Evolutionary conservation across 2,329 filamentous ascomycete species (phyloP), one percentile per base, ranked within the genome.

Genomic region (Xylariales sp.): DNA sequence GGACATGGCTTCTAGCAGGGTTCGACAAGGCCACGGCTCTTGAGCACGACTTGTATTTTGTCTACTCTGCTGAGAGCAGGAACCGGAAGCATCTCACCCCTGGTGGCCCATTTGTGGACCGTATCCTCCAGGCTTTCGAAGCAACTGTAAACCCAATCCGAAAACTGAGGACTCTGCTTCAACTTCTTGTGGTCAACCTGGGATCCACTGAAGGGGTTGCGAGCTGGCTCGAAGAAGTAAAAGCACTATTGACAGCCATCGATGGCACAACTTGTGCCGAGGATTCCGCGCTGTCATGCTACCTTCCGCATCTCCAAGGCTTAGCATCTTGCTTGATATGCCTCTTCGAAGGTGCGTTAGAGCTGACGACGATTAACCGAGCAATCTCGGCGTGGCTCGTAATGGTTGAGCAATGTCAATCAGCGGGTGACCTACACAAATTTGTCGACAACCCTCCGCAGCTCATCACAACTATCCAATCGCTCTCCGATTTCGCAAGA

Each of bases 21-120:
- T 45, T 55, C 5, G 74, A 76, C 56, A 74, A 72, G 42, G 71
- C 69, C 7, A 74, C 77, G 3, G 72, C 78, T 2, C 61, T 84
- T 14, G 78, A 85, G 45, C 74, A 83, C 49, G 65, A 80, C 20
- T 56, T 84, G 29, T 66, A 76, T 34, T 66, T 75, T 28, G 66
- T 70, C 31, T 54, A 66, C 15, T 57, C 64, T 4, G 53, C 59
- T 11, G 51, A 60, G 6, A 50, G 54, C 3, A 57, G 56, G 6
- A 55, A 53, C 5, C 43, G 49, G 17, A 52, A 57, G 19, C 60
- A 58, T 4, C 52, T 66, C 17, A 62, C 61, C 7, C 55, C 73
- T 13, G 61, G 68, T 5, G 67, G 75, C 35, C 56, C 69, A 2
- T 64, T 61, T 11, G 60, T 76, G 10, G 63, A 67, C 24, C 59